Conservation (phyloP, 2,329 filamentous ascomycete genomes). For the Atkinsonella hypoxylon region DNA sequence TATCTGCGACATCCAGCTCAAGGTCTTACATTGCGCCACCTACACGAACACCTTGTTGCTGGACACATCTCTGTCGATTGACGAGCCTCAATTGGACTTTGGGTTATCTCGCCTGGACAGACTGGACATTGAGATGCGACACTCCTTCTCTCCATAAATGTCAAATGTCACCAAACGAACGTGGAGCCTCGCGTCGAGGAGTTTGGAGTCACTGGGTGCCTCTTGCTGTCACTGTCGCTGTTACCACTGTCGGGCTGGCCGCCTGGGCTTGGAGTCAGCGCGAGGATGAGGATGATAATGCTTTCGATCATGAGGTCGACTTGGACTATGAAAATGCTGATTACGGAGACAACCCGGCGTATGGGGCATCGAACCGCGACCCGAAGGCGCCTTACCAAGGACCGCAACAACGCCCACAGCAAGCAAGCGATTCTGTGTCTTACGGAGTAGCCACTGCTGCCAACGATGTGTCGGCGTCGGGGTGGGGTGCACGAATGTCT, state of each 20-base stretch:
- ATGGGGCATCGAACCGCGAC: slow-evolving; percentile 29
- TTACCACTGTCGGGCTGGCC: slow-evolving; percentile 74
- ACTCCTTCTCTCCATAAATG: slow-evolving; percentile 31
- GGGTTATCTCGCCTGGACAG: slow-evolving; percentile 6
- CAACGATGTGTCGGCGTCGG: slow-evolving; percentile 27
- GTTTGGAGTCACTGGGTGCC: slow-evolving; percentile 81
- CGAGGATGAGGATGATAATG: slow-evolving; percentile 60
- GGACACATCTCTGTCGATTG: background rate
- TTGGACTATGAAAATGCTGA: slow-evolving; percentile 36
- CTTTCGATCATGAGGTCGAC: slow-evolving; percentile 38
- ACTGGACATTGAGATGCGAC: slow-evolving; percentile 21
- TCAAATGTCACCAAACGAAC: slow-evolving; percentile 50
- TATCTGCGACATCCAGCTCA: slow-evolving; percentile 2
- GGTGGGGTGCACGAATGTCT: slow-evolving; percentile 67
- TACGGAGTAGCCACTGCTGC: slow-evolving; percentile 24
- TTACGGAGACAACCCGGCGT: slow-evolving; percentile 40
- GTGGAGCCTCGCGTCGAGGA: slow-evolving; percentile 44
- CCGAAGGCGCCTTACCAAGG: slow-evolving; percentile 21
- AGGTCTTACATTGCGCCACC: background rate
- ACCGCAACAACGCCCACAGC: slow-evolving; percentile 15
- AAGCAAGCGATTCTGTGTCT: slow-evolving; percentile 24
- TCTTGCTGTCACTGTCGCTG: slow-evolving; percentile 71
- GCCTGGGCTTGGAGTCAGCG: slow-evolving; percentile 94
- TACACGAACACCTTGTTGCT: background rate
- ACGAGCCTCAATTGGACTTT: background rate